Evolutionary conservation across 371 early-diverging fungal genomes (phyloP), one percentile per base, ranked within the genome.

Genomic region (Polyrhizophydium stewartii): DNA sequence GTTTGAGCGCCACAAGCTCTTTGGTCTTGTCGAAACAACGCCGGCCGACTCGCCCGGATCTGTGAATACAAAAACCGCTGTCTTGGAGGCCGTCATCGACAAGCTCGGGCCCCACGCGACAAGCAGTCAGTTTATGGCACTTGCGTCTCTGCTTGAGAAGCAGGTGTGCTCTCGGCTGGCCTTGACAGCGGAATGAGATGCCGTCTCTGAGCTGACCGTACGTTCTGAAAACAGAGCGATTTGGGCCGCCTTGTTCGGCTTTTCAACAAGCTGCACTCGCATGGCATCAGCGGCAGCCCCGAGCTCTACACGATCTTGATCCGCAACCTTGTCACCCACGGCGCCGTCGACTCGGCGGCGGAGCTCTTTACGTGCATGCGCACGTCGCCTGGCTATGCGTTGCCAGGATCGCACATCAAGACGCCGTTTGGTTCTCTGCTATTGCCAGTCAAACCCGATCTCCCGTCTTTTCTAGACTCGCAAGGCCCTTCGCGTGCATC

Each of bases 61-160:
- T 43, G 43, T 43, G 16, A n/a, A 16, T 17, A 17, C n/a, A 16
- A 43, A 43, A 43, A 43, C 43, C n/a, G n/a, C n/a, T n/a, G 43
- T 43, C n/a, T 43, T 43, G 43, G 43, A 43, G n/a, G 17, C 17
- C 17, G n/a, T 43, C n/a, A 43, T 43, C 16, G 43, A 43, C n/a
- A 43, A n/a, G 43, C 43, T 43, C n/a, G 43, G 43, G n/a, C 16
- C 16, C 17, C 17, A 16, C n/a, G 43, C 43, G 17, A 43, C 43
- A 17, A n/a, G 17, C n/a, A 17, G 17, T 43, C 43, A 43, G n/a
- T 43, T 17, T 43, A 17, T 17, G 16, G 17, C 17, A 43, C 43
- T 43, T 43, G 43, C 43, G 43, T n/a, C n/a, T n/a, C n/a, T 43
- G 43, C 43, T 43, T 43, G 43, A n/a, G 43, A 16, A 43, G n/a